Percentiles rank a stretch among this genome's conserved stretches.
phyloP scores from a whole-genome alignment of 192 early-diverging fungal species.

The Backusella sp. region DNA sequence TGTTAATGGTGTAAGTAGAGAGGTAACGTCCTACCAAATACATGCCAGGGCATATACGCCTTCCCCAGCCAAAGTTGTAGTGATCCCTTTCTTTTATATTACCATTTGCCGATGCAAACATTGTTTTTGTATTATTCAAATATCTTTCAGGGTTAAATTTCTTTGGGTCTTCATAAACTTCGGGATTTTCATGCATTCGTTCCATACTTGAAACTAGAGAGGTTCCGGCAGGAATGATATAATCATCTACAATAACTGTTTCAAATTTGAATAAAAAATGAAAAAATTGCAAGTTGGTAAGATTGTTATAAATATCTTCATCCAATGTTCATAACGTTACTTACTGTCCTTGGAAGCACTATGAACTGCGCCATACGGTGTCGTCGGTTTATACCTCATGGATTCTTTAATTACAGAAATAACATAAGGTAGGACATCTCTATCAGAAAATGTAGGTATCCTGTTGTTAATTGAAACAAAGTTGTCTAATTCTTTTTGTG shows the following conservation, averaged over 20 bases:
- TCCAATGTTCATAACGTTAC: not conserved
- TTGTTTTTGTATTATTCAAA: not conserved
- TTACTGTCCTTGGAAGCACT: conserved; percentile 4
- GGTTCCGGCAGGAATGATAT: conserved; percentile 46
- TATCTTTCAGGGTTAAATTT: not conserved
- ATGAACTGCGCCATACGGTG: conserved; percentile 12
- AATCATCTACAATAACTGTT: conserved; percentile 27
- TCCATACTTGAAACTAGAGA: conserved; percentile 34
- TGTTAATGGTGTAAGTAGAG: not conserved
- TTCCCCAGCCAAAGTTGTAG: conserved; percentile 17
- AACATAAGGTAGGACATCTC: conserved; percentile 14
- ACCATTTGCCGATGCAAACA: conserved; percentile 20
- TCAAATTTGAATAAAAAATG: not conserved
- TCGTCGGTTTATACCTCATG: conserved; percentile 11
- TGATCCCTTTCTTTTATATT: conserved; percentile 17
- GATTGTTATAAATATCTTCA: not conserved
- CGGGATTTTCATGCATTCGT: conserved; percentile 6
- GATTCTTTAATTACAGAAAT: conserved; percentile 16
- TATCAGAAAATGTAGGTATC: not conserved
- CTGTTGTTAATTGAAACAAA: not conserved
- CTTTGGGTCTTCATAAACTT: not conserved
- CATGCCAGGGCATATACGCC: conserved; percentile 6
- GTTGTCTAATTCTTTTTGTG: conserved; percentile 14
- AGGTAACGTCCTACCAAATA: not conserved
- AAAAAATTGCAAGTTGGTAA: not conserved